Conservation (phyloP, 2,329 filamentous ascomycete genomes). For the Lasiodiplodia sp. region DNA sequence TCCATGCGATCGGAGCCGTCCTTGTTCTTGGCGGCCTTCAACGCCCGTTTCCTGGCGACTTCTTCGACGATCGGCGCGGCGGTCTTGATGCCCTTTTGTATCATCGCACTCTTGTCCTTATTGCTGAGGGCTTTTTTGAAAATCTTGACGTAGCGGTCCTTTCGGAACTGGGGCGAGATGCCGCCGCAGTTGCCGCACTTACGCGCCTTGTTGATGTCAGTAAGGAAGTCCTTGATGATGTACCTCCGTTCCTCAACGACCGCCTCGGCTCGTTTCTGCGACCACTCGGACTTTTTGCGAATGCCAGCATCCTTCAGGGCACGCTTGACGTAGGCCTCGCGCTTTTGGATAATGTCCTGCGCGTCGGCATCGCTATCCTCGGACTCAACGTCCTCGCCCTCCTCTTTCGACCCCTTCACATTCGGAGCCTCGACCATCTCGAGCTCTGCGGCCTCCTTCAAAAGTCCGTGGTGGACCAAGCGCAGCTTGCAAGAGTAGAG, state of each 20-base stretch:
- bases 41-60: conserved; percentile 6
- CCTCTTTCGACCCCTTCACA: conserved; percentile 39
- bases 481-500: conserved; percentile 84
- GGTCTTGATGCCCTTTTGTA: conserved; percentile 70
- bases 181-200: conserved; percentile 74
- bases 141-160: conserved; percentile 91
- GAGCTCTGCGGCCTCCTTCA: conserved; percentile 68
- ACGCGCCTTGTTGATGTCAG: conserved; percentile 72
- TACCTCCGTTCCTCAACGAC: conserved; percentile 77
- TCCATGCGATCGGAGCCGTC: conserved; percentile 56
- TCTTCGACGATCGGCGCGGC: conserved; percentile 67
- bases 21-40: conserved; percentile 50
- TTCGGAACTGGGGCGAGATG: conserved; percentile 83
- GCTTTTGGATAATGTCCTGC: conserved; percentile 62
- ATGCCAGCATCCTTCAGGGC: conserved; percentile 69
- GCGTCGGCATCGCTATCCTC: conserved; percentile 67
- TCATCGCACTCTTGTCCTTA: conserved; percentile 82
- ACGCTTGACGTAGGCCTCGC: conserved; percentile 74
- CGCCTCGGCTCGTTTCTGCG: conserved; percentile 79
- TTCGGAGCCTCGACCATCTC: conserved; percentile 56
- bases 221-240: conserved; percentile 82
- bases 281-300: conserved; percentile 52
- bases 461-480: conserved; percentile 82
- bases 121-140: conserved; percentile 80
- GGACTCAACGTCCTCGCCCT: conserved; percentile 58